Percentiles rank a stretch among this genome's conserved stretches.
Evolutionary conservation across 1,284 basidiomycete species (phyloP).

Genomic region (Heliocybe sulcata): DNA sequence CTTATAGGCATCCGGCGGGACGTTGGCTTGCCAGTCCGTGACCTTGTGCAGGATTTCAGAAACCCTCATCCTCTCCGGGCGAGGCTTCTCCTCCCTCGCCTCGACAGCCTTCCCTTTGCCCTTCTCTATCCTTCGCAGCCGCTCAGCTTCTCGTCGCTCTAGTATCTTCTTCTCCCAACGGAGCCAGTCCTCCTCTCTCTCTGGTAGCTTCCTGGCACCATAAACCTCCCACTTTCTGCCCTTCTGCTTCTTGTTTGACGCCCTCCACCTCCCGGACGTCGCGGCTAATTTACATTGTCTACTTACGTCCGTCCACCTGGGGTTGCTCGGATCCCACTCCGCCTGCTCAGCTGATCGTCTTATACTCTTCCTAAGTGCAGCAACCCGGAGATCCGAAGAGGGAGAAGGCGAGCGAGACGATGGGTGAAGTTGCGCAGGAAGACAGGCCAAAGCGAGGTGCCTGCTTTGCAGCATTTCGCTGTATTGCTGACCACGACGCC

Average conservation of each 20-base stretch:
- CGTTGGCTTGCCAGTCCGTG: not conserved
- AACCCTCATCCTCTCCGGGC: not conserved
- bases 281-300: slow-evolving; percentile 9
- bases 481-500: slow-evolving; percentile 1
- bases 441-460: slow-evolving; percentile 8
- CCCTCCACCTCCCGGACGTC: slow-evolving; percentile 10
- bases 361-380: slow-evolving; percentile 5
- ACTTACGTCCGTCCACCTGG: slow-evolving; percentile 10
- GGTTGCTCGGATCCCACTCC: slow-evolving; percentile 8
- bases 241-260: slow-evolving; percentile 4
- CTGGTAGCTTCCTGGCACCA: slow-evolving; percentile 3
- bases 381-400: slow-evolving; percentile 3
- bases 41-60: not conserved
- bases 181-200: not conserved
- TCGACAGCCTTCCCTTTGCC: not conserved
- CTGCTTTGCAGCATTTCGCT: slow-evolving; percentile 6
- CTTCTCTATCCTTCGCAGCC: not conserved
- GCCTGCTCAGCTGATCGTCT: slow-evolving; percentile 7
- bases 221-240: not conserved
- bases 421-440: slow-evolving; percentile 3
- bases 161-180: not conserved
- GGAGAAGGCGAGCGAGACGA: slow-evolving; percentile 6
- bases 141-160: not conserved
- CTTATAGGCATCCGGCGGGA: not conserved
- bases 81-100: not conserved